Evolutionary conservation across 2,329 filamentous ascomycete species (phyloP).

Genomic region (Tolypocladium tundrense): DNA sequence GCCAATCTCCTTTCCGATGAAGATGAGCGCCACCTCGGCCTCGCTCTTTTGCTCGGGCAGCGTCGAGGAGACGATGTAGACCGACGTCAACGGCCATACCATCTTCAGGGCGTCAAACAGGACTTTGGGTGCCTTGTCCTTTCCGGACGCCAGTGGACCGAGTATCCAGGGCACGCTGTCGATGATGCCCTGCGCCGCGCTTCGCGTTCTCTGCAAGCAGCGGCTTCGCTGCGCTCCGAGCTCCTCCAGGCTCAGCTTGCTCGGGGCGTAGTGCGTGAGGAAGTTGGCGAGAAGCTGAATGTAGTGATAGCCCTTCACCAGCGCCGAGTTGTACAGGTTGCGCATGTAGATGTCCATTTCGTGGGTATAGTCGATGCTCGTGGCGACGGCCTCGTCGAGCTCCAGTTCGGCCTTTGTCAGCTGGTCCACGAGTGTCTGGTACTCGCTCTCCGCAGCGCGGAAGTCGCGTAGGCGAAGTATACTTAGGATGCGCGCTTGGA

Average conservation of each 20-base stretch:
- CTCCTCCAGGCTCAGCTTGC: conserved; percentile 11
- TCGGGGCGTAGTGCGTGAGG: conserved; percentile 18
- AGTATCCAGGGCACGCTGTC: conserved; percentile 14
- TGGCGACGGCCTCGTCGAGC: conserved; percentile 8
- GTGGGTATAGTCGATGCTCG: conserved; percentile 3
- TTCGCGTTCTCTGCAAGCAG: conserved; percentile 16
- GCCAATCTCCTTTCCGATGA: conserved; percentile 25
- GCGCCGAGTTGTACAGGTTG: conserved; percentile 19
- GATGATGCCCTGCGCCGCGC: conserved; percentile 18
- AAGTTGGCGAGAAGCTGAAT: conserved; percentile 23
- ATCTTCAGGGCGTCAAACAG: conserved; percentile 27
- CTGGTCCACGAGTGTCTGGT: conserved; percentile 12
- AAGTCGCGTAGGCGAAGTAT: conserved; percentile 18
- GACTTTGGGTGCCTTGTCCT: conserved; percentile 18
- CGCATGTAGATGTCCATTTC: conserved; percentile 19
- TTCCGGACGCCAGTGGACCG: conserved; percentile 11
- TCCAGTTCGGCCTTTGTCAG: conserved; percentile 15
- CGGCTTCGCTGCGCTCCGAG: conserved; percentile 17
- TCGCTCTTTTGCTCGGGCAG: conserved; percentile 14
- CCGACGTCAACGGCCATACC: conserved; percentile 25
- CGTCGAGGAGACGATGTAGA: conserved; percentile 19
- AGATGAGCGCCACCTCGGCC: conserved; percentile 16
- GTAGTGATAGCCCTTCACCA: conserved; percentile 24
- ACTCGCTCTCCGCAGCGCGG: conserved; percentile 16
- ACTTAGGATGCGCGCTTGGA: conserved; percentile 15